A percentile compares a stretch with the other conserved stretches of the same genome.
Evolutionary conservation across 202 grass and related monocot genomes (phyloP).

Genomic region (Dendrocalamus latiflorus): DNA sequence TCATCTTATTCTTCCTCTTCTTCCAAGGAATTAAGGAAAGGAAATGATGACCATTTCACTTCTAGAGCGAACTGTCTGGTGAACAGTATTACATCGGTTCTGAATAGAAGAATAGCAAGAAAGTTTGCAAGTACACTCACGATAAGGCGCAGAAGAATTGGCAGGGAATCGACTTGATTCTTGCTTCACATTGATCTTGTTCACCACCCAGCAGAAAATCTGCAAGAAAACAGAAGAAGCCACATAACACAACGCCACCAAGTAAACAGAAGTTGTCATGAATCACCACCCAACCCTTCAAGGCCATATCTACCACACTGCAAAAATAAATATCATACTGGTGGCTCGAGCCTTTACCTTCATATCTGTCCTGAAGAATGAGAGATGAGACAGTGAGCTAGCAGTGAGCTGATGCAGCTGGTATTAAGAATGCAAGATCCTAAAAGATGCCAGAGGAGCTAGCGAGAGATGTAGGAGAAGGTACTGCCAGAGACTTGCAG

Average conservation of each 20-base stretch:
- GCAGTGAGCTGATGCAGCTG: not conserved
- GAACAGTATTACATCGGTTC: not conserved
- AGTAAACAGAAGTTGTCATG: not conserved
- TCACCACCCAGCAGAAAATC: conserved; percentile 76
- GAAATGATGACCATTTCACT: not conserved
- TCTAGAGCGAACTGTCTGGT: not conserved
- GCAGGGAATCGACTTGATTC: conserved; percentile 32
- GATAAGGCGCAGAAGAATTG: conserved; percentile 17
- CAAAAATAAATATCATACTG: not conserved
- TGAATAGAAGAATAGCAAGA: not conserved
- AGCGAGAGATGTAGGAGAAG: not conserved
- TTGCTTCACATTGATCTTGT: conserved; percentile 61
- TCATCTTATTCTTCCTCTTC: not conserved
- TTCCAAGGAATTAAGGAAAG: not conserved
- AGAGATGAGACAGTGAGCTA: not conserved
- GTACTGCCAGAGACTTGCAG: not conserved
- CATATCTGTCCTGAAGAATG: conserved; percentile 25
- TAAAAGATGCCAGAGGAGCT: not conserved
- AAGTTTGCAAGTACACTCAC: conserved; percentile 38
- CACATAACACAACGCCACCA: not conserved
- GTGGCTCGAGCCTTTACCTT: conserved; percentile 26
- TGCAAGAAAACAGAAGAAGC: conserved; percentile 18
- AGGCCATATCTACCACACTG: not conserved
- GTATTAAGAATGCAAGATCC: not conserved
- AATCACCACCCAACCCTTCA: not conserved